These are phyloP conservation scores for Exophiala phaeomuriformis DNA, from an alignment of 2,329 filamentous ascomycete species.

Conservation along the genomic window DNA sequence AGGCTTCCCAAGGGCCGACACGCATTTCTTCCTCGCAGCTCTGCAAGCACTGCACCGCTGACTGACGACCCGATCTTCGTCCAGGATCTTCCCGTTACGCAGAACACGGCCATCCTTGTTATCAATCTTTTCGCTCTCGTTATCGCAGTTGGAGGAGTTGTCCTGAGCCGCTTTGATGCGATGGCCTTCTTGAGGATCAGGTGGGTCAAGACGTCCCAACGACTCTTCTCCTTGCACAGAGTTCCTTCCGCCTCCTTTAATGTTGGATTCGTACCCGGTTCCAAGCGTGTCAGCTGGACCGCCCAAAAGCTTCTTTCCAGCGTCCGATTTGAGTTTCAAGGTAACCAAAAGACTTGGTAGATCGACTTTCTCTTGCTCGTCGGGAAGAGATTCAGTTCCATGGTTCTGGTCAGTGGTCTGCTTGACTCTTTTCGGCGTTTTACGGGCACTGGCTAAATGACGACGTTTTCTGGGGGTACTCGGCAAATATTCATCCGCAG, in stretches of 20 bases:
- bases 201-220: neutral
- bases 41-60: neutral
- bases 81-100: neutral
- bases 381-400: neutral
- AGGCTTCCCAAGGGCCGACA: neutral
- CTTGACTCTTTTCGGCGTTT: conserved; percentile 3
- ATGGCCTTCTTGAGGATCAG: neutral
- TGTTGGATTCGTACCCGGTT: neutral
- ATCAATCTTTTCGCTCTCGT: conserved; percentile 13
- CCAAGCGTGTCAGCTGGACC: neutral
- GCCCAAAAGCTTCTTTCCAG: neutral
- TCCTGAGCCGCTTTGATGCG: neutral
- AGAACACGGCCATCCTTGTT: conserved; percentile 8
- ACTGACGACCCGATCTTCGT: neutral
- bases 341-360: conserved; percentile 2
- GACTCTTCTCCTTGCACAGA: neutral
- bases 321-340: conserved; percentile 1
- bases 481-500: conserved; percentile 9
- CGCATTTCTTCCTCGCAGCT: conserved; percentile 2
- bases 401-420: neutral
- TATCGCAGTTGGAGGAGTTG: conserved; percentile 7
- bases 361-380: neutral
- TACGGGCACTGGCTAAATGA: neutral
- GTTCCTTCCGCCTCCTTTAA: neutral
- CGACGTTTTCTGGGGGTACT: conserved; percentile 5